phyloP scores from a whole-genome alignment of 1,139 yeast species.

The Candida sp. region DNA sequence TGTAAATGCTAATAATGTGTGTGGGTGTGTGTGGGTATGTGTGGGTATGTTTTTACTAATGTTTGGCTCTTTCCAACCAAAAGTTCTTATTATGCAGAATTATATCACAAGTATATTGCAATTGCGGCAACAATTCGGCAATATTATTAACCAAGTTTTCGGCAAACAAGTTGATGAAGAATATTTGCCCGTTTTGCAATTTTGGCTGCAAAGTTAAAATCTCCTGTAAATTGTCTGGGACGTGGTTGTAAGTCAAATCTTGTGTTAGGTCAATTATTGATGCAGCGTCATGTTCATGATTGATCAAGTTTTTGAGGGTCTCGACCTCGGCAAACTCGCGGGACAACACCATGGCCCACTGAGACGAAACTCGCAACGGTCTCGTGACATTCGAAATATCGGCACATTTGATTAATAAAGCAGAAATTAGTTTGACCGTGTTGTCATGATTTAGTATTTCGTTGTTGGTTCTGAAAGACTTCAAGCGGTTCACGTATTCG shows the following conservation, averaged over 20 bases:
- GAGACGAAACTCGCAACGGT: conserved; percentile 73
- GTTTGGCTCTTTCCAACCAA: conserved; percentile 32
- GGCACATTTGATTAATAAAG: conserved; percentile 86
- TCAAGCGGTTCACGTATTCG: conserved; percentile 62
- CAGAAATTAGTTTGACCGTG: conserved; percentile 54
- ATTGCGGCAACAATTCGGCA: conserved; percentile 57
- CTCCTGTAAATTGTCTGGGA: conserved; percentile 35
- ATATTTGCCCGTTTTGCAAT: conserved; percentile 78
- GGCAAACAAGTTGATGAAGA: conserved; percentile 85
- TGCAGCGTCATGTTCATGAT: conserved; percentile 20
- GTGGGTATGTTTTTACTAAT: not conserved
- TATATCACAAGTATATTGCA: conserved; percentile 55
- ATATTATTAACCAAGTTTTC: conserved; percentile 72
- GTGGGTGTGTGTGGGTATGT: not conserved
- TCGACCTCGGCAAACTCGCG: conserved; percentile 79
- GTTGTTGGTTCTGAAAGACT: conserved; percentile 23
- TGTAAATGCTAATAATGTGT: not conserved
- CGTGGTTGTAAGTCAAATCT: conserved; percentile 30
- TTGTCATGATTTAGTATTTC: conserved; percentile 20
- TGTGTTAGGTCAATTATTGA: conserved; percentile 8
- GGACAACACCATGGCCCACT: conserved; percentile 84
- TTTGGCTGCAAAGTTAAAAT: conserved; percentile 49
- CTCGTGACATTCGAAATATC: conserved; percentile 93
- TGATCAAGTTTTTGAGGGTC: conserved; percentile 50
- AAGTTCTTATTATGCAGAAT: conserved; percentile 46